Evolutionary conservation across 495 filamentous ascomycete genomes (phyloP), one percentile per base, ranked within the genome.

Genomic region (Tuber brumale): DNA sequence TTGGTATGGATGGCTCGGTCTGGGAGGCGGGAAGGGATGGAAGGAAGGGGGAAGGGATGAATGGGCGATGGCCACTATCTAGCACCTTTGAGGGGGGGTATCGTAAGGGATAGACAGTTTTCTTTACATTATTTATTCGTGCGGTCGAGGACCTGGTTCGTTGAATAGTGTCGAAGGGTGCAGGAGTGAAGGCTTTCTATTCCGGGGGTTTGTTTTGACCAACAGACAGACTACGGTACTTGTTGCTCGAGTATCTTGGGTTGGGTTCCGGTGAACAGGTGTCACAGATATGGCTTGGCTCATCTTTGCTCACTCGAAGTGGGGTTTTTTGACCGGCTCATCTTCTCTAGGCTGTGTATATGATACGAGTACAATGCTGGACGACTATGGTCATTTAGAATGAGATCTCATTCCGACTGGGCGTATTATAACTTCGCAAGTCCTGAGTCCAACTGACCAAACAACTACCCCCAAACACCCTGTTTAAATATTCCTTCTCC

Each of bases 381-480:
- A n/a, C n/a, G n/a, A n/a, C n/a, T 14, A 3, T 0, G 10, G 12
- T 10, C 2, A 5, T 14, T 14, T 31, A 16, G 57, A 16, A 61
- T 16, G 57, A 31, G 57, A 35, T 35, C 19, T 12, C 31, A 35
- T 35, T 8, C 14, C 6, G 14, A 3, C 31, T 19, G 3, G 27
- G 31, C 31, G 31, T 16, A 14, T 31, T 61, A n/a, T 1, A 31
- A 31, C 31, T 35, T 66, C 27, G 27, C 12, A 69, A 21, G n/a
- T 35, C 37, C 46, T 42, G n/a, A 73, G 3, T 31, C 71, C 6
- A 76, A 27, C 80, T 87, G 85, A 70, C 84, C 84, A 87, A 85
- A 82, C 87, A 88, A 71, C 85, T 82, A 72, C 87, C 87, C 0
- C 87, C 86, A 78, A 86, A 88, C 6, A 83, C 85, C 44, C 85